Evolutionary conservation across 176 grass and related monocot species (phyloP).

Genomic region (Triticum urartu): DNA sequence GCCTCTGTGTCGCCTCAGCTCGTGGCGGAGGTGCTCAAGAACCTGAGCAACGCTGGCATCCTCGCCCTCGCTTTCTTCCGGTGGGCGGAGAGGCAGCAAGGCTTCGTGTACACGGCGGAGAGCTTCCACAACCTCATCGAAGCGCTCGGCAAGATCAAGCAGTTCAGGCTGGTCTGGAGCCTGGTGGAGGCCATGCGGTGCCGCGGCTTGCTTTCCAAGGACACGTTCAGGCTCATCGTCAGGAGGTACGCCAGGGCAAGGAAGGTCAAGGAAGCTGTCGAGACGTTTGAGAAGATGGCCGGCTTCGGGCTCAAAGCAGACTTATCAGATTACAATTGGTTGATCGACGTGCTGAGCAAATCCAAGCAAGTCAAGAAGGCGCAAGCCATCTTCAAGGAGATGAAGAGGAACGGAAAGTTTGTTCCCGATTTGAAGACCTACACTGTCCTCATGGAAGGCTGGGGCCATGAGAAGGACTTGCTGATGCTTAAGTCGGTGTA

Average conservation of each 20-base stretch:
- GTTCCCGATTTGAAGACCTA: constrained; percentile 50
- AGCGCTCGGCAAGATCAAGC: constrained; percentile 55
- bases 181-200: constrained; percentile 4
- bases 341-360: constrained; percentile 4
- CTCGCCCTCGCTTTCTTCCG: constrained; percentile 59
- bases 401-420: constrained; percentile 64
- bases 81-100: constrained; percentile 69
- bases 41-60: constrained; percentile 57
- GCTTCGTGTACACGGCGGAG: constrained; percentile 49
- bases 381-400: constrained; percentile 30
- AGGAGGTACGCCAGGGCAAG: constrained; percentile 56
- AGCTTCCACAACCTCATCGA: constrained; percentile 71
- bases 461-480: constrained; percentile 41
- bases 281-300: constrained; percentile 2
- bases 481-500: constrained; percentile 47
- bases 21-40: constrained; percentile 55
- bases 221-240: constrained; percentile 59
- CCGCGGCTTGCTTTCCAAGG: constrained; percentile 28
- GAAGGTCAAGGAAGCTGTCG: constrained; percentile 15
- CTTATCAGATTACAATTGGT: not conserved
- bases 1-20: constrained; percentile 36
- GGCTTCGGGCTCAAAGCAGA: not conserved
- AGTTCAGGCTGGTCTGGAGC: constrained; percentile 20
- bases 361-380: constrained; percentile 21
- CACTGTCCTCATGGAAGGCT: constrained; percentile 49